Base-by-base conservation (phyloP, 1,284 basidiomycete species). In the Trametes pubescens region DNA sequence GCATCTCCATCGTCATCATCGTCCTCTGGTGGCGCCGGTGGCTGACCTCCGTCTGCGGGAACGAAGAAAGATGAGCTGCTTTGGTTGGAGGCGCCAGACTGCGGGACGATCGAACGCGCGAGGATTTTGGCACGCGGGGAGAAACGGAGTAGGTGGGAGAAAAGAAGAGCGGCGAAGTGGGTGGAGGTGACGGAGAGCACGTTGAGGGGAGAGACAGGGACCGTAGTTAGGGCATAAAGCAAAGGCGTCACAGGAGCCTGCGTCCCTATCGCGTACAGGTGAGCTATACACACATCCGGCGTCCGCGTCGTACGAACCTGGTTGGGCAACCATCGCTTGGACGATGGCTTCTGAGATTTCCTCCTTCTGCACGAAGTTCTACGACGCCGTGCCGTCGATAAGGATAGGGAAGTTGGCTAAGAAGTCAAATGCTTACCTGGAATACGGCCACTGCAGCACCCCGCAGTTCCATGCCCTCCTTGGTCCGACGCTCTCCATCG, bases 311-410 rank as follows among this genome's bases (percentile, higher is more conserved):
- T 29, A 72, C 66, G 71, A 57, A 79, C 83, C 81, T 75, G 86
- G 83, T 5, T 78, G 73, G 21, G 89, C 84, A 18, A 89, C 75
- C 90, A 92, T 91, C 10, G 85, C 83, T 60, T 86, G 84, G 13
- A 93, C 72, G 62, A 92, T 89, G 0, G 86, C 86, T 65, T 86
- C 81, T 56, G 82, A 81, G 55, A 90, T 82, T 59, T 90, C 88
- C 37, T 92, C 89, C 72, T 86, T 86, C 56, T 86, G 83, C 21
- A 88, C 87, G 75, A 92, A 91, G 72, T 91, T 92, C 91, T 92
- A 70, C 43, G 26, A 10, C 7, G n/a, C 11, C 16, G 14, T 32
- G 49, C 9, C 21, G 22, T n/a, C 22, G 7, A 24, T 24, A 22
- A 24, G 40, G 37, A 21, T 26, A 51, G n/a, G 18, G 29, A 4